phyloP scores from a whole-genome alignment of 352 stramenopile species.

The Pythium phragmitis region DNA sequence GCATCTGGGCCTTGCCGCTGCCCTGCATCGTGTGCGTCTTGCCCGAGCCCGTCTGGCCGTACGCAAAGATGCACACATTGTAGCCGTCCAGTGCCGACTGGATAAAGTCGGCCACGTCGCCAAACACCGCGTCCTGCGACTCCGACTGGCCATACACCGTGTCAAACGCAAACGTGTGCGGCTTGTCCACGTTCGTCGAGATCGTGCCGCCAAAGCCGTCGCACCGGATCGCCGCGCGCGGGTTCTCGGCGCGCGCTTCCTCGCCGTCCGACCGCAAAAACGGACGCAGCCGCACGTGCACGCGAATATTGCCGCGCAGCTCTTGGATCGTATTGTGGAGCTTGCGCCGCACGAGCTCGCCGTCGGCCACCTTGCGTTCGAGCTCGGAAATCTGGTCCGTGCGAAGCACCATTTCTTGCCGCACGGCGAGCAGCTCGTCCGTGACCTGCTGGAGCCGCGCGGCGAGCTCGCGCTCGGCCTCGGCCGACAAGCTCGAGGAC shows the following conservation, averaged over 20 bases:
- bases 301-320: slow-evolving; percentile 98
- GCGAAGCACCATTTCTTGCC: slow-evolving; percentile 65
- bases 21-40: slow-evolving; percentile 99
- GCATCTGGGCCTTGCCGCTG: slow-evolving; percentile 93
- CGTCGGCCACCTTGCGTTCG: slow-evolving; percentile 57
- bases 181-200: slow-evolving; percentile 64
- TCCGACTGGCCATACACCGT: slow-evolving; percentile 95
- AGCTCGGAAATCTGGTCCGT: slow-evolving; percentile 65
- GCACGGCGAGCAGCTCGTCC: slow-evolving; percentile 56
- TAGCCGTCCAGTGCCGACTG: slow-evolving; percentile 96
- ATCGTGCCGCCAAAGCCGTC: slow-evolving; percentile 76
- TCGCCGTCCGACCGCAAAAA: slow-evolving; percentile 86
- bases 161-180: slow-evolving; percentile 96
- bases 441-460: slow-evolving; percentile 68
- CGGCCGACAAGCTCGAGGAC: slow-evolving; percentile 14
- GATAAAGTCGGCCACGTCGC: slow-evolving; percentile 87
- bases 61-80: slow-evolving; percentile 99
- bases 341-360: slow-evolving; percentile 84
- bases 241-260: slow-evolving; percentile 46
- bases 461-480: slow-evolving; percentile 48
- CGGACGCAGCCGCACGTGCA: slow-evolving; percentile 94
- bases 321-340: slow-evolving; percentile 99
- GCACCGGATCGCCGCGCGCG: slow-evolving; percentile 53
- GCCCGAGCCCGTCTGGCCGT: slow-evolving; percentile 96
- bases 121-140: slow-evolving; percentile 96